phyloP scores from a whole-genome alignment of 805 yeast species.

The Metschnikowia bowlesiae region DNA sequence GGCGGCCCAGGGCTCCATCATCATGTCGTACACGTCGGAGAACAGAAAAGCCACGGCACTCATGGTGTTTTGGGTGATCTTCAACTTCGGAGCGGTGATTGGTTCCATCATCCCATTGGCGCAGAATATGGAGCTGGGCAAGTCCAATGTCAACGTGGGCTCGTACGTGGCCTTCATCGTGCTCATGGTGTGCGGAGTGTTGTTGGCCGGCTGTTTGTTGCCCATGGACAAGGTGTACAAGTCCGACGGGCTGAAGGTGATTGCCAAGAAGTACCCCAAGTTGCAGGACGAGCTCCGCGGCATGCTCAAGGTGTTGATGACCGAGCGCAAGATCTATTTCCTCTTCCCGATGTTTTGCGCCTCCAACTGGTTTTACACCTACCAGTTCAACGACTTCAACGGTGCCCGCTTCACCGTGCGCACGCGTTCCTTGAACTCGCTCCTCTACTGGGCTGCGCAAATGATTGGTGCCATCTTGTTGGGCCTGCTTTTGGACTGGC shows the following conservation, averaged over 20 bases:
- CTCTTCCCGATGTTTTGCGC: constrained; percentile 60
- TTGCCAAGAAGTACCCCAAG: constrained; percentile 41
- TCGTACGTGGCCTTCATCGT: constrained; percentile 53
- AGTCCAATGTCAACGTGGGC: constrained; percentile 37
- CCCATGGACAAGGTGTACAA: constrained; percentile 48
- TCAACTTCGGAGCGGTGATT: constrained; percentile 58
- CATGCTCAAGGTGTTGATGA: constrained; percentile 32
- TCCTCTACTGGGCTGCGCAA: constrained; percentile 58
- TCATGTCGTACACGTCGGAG: constrained; percentile 57
- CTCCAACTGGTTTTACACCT: constrained; percentile 64
- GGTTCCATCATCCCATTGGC: constrained; percentile 57
- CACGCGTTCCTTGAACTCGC: constrained; percentile 57
- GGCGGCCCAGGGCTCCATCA: constrained; percentile 57
- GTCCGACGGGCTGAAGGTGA: constrained; percentile 47
- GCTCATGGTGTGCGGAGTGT: constrained; percentile 45
- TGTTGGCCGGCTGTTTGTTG: constrained; percentile 43
- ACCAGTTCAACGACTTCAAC: constrained; percentile 57
- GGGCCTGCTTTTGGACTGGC: constrained; percentile 47
- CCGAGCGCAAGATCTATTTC: constrained; percentile 43
- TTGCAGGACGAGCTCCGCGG: constrained; percentile 43
- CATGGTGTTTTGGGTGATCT: constrained; percentile 56
- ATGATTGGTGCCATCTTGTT: constrained; percentile 52
- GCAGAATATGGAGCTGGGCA: constrained; percentile 40
- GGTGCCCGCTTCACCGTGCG: constrained; percentile 53
- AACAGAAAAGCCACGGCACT: constrained; percentile 48